These are phyloP conservation scores for Chrysosporium keratinophilum DNA, from an alignment of 2,329 filamentous ascomycete genomes.

Conservation along the genomic window DNA sequence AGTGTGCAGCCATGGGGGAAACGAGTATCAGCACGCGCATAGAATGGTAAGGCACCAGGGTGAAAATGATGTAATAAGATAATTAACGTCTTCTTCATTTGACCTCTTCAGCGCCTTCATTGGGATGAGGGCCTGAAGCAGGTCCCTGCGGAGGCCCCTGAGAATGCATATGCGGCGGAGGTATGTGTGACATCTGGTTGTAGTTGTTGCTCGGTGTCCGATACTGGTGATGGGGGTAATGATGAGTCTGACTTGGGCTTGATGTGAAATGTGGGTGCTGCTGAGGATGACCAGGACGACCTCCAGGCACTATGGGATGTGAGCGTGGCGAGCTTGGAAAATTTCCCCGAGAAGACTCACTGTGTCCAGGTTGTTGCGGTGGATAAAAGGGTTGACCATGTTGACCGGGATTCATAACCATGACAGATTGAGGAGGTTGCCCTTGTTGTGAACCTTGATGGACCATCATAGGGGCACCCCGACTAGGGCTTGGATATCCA, in stretches of 20 bases:
- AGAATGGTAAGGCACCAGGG: neutral
- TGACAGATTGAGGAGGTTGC: conserved; percentile 56
- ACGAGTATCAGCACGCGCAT: neutral
- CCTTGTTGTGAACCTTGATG: conserved; percentile 91
- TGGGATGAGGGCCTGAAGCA: conserved; percentile 31
- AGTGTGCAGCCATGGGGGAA: neutral
- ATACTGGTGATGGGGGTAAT: conserved; percentile 50
- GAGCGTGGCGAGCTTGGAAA: conserved; percentile 29
- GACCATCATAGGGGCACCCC: conserved; percentile 84
- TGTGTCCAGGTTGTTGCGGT: conserved; percentile 60
- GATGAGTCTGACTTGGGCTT: conserved; percentile 55
- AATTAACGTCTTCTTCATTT: conserved; percentile 35
- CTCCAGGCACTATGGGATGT: conserved; percentile 45
- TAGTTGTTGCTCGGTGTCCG: conserved; percentile 47
- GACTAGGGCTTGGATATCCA: conserved; percentile 80
- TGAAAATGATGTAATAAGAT: neutral
- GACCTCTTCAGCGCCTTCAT: conserved; percentile 38
- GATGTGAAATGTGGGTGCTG: conserved; percentile 54
- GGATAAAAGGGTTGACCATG: conserved; percentile 65
- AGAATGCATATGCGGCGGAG: conserved; percentile 30
- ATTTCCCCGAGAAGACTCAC: conserved; percentile 43
- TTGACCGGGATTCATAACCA: conserved; percentile 64
- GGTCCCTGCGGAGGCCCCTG: conserved; percentile 21
- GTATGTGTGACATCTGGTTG: conserved; percentile 41
- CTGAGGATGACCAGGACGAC: conserved; percentile 50